Base-by-base conservation (phyloP, 2,329 filamentous ascomycete species). In the Microdochium bolleyi region DNA sequence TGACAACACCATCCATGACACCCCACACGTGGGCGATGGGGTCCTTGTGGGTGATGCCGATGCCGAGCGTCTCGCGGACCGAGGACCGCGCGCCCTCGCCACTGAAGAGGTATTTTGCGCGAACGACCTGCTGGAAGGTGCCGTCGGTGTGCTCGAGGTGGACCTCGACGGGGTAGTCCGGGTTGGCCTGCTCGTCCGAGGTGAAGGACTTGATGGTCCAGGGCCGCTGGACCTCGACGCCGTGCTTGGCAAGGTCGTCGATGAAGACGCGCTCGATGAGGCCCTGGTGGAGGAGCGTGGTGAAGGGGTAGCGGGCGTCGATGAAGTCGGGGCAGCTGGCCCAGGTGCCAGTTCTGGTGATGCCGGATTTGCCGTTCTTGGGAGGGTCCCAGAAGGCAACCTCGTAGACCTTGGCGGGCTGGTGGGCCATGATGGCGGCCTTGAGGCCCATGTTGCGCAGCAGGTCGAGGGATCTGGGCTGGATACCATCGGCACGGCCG, bases 371-470 rank as follows among this genome's bases (percentile, higher is more conserved):
- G 32, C 74, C 74, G 46, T 76, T 80, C 30, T 67, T 65, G 1
- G 73, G 72, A 0, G 84, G 83, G 56, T 88, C 84, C 85, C 85
- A 89, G 60, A 89, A 88, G 2, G 84, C 85, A 24, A 86, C 83
- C 63, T 89, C 85, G 60, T 82, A 96, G 24, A 96, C 89, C 62
- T 89, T 89, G 1, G 91, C 91, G 7, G 92, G 92, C 57, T 91
- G 83, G 64, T 92, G 79, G 21, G 84, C 87, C 90, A 96, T 95
- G 64, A 96, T 88, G 53, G 84, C 83, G 48, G 88, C 82, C 73
- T 96, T 95, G 53, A 96, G 74, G 1, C 89, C 90, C 85, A 96
- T 89, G 65, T 95, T 96, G 51, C 88, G 84, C 49, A 96, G 76
- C 16, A 96, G 80, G 61, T 96, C 91, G 24, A 95, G 77, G 0